These are phyloP conservation scores for Colletotrichum aenigma DNA, from an alignment of 2,329 filamentous ascomycete species.

Conservation along the genomic window DNA sequence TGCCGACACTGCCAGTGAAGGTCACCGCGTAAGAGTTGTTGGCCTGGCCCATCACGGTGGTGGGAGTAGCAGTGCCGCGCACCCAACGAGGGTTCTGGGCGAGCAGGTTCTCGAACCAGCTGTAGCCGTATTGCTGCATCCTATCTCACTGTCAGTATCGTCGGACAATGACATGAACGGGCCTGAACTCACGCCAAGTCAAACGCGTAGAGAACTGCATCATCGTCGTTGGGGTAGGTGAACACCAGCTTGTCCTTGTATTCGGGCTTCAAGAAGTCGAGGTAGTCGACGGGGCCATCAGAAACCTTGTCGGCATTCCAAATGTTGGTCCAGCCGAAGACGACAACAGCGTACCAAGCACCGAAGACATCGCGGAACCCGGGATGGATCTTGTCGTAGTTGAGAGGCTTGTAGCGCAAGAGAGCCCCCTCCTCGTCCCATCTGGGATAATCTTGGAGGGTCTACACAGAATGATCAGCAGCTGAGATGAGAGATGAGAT, in stretches of 20 bases:
- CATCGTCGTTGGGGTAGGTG: constrained; percentile 63
- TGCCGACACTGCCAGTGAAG: constrained; percentile 32
- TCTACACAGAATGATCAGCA: constrained; percentile 21
- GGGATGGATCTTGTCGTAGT: constrained; percentile 47
- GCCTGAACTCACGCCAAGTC: constrained; percentile 45
- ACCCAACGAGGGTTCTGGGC: constrained; percentile 57
- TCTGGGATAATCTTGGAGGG: constrained; percentile 53
- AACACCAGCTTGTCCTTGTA: constrained; percentile 58
- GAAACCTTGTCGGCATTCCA: constrained; percentile 39
- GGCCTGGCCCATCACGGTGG: constrained; percentile 26
- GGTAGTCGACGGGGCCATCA: constrained; percentile 39
- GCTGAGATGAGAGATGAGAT: not conserved
- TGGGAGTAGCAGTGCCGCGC: constrained; percentile 50
- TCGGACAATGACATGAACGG: too few relatives aligned
- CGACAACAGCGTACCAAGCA: constrained; percentile 41
- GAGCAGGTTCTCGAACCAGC: constrained; percentile 52
- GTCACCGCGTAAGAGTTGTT: constrained; percentile 34
- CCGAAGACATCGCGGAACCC: constrained; percentile 44
- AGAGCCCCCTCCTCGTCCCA: constrained; percentile 54
- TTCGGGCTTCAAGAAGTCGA: constrained; percentile 49
- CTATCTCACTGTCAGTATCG: constrained; percentile 21
- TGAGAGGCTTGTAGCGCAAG: constrained; percentile 51
- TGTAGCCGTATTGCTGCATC: constrained; percentile 41
- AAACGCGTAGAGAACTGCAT: constrained; percentile 56
- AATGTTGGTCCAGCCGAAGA: constrained; percentile 41